These are phyloP conservation scores for Russula compacta DNA, from an alignment of 768 basidiomycete genomes.

Conservation along the genomic window DNA sequence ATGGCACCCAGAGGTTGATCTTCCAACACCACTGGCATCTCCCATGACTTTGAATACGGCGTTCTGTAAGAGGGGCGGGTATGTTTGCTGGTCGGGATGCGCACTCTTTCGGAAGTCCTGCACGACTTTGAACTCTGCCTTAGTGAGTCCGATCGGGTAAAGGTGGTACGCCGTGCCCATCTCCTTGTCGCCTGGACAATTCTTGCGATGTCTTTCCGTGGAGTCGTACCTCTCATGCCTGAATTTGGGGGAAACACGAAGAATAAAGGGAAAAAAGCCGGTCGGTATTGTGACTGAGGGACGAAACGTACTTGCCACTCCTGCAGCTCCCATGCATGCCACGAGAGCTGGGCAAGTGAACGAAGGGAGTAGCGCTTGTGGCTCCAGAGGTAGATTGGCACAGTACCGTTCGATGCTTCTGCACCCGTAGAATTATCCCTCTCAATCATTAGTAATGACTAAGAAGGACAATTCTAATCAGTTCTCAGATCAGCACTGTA, in stretches of 20 bases:
- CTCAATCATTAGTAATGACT: too few species aligned
- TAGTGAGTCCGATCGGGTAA: background rate
- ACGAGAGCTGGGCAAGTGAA: background rate
- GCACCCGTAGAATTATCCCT: background rate
- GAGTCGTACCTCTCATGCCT: conserved; percentile 10
- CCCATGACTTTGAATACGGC: conserved; percentile 44
- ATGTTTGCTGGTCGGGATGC: conserved; percentile 52
- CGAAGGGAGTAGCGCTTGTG: background rate
- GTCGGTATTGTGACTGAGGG: too few species aligned
- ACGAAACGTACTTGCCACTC: background rate
- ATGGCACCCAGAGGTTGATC: too few species aligned
- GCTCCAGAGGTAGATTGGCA: fast-evolving
- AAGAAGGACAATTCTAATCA: too few species aligned
- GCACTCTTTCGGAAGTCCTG: background rate
- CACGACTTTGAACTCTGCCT: background rate
- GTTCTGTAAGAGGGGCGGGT: conserved; percentile 43
- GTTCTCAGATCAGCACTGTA: too few species aligned
- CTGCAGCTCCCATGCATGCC: background rate
- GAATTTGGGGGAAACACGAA: too few species aligned
- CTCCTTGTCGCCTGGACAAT: background rate
- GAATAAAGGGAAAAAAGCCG: too few species aligned
- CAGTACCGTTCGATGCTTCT: conserved; percentile 3
- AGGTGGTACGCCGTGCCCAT: background rate
- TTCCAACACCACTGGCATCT: conserved; percentile 38
- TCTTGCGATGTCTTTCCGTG: background rate